Conservation (phyloP, 345 rosid species). For the Corchorus olitorius region DNA sequence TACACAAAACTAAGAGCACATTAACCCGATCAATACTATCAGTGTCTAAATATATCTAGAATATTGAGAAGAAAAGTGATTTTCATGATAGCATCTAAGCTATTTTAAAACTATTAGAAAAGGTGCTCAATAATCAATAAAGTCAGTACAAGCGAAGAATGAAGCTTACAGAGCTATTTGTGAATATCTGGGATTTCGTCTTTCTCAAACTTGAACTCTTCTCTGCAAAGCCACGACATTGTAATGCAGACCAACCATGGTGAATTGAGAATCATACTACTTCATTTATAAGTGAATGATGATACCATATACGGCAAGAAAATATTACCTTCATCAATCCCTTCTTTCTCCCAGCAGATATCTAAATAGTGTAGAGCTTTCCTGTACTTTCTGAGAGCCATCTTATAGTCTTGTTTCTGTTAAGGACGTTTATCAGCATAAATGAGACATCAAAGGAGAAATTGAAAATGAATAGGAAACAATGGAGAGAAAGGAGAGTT, state of each 20-base stretch:
- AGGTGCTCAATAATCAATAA: slow-evolving; percentile 2
- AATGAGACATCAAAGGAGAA: not conserved
- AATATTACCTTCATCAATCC: slow-evolving; percentile 79
- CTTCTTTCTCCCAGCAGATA: slow-evolving; percentile 97
- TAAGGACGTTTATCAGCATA: slow-evolving; percentile 1
- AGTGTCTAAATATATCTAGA: not conserved
- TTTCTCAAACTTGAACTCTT: slow-evolving; percentile 74
- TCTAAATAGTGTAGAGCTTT: slow-evolving; percentile 88
- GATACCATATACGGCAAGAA: not conserved
- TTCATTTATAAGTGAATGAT: not conserved
- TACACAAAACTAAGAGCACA: not conserved
- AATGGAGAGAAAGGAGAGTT: not conserved
- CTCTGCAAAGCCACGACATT: slow-evolving; percentile 43
- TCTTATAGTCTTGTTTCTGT: slow-evolving; percentile 89
- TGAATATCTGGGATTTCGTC: slow-evolving; percentile 87
- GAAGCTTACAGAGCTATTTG: slow-evolving; percentile 84
- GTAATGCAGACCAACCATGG: not conserved
- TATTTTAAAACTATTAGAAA: not conserved
- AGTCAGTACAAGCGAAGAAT: slow-evolving; percentile 2
- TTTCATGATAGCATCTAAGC: not conserved
- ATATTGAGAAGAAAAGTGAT: not conserved
- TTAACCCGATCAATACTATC: not conserved
- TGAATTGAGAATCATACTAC: not conserved
- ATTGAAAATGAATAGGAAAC: not conserved
- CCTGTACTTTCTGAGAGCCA: slow-evolving; percentile 92